Evolutionary conservation across 371 early-diverging fungal genomes (phyloP), one percentile per base, ranked within the genome.

Genomic region (Haplosporangium sp.): DNA sequence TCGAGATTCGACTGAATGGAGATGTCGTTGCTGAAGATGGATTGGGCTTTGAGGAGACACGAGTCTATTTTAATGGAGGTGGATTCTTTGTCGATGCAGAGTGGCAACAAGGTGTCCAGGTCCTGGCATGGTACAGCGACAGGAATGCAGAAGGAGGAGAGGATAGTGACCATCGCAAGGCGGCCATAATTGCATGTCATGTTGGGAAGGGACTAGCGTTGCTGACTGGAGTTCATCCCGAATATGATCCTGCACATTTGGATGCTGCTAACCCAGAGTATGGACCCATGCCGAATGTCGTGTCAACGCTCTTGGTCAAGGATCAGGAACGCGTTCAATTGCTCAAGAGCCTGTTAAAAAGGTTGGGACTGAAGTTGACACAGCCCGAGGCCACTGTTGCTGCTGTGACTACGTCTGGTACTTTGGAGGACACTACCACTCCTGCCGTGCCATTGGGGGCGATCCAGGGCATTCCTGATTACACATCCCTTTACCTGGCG

Each of bases 31-130:
- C 57, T 16, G 50, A 47, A 12, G 60, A 46, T n/a, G 23, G 52
- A 5, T 50, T 68, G 29, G 20, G 59, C 59, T 66, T 56, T 37
- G 59, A 40, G 37, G 67, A 67, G 23, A 64, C 64, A 10, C 62
- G 71, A 41, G 67, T 91, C 57, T 94, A 94, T 68, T 92, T 90
- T 71, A 94, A 95, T 59, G 95, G 95, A 20, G 95, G 95, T 1
- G 92, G 94, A 0, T 91, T 83, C 64, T 94, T 94, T 83, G 83
- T 86, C n/a, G 74, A 85, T 16, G 85, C 87, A 1, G 87, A 85
- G 10, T 64, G 66, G 62, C 82, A 67, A 50, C 57, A 54, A 7
- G 54, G 66, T 9, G 81, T 81, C 21, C 64, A 83, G 41, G 88
- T 93, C 1, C 71, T 95, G 54, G 92, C 86, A 1, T 80, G 87